These are phyloP conservation scores for Staphylotrichum longicolle DNA, from an alignment of 495 filamentous ascomycete genomes.

Conservation along the genomic window DNA sequence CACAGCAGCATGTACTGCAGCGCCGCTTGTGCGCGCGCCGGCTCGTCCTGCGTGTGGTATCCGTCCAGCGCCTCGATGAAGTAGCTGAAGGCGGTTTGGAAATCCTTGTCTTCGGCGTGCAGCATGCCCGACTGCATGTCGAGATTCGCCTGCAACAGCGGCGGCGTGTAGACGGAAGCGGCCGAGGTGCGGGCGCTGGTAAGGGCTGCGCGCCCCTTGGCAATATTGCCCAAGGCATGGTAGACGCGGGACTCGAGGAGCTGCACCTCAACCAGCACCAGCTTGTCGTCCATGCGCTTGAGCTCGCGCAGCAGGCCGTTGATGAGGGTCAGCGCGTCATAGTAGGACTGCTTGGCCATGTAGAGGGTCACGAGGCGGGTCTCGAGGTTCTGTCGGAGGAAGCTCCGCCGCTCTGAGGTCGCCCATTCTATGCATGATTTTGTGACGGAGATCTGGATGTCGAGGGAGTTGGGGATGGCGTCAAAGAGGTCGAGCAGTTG, in stretches of 20 bases:
- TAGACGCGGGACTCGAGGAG: slow-evolving; percentile 95
- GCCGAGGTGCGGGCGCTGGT: slow-evolving; percentile 92
- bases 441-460: slow-evolving; percentile 88
- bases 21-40: slow-evolving; percentile 78
- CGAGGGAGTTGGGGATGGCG: slow-evolving; percentile 85
- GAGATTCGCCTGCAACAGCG: slow-evolving; percentile 88
- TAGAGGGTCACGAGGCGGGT: slow-evolving; percentile 89
- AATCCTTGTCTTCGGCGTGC: slow-evolving; percentile 97
- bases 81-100: slow-evolving; percentile 96
- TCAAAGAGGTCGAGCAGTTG: slow-evolving; percentile 96
- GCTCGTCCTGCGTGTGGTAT: slow-evolving; percentile 88
- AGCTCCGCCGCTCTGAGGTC: slow-evolving; percentile 83
- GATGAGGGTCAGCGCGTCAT: slow-evolving; percentile 94
- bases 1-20: slow-evolving; percentile 99
- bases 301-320: slow-evolving; percentile 92
- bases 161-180: slow-evolving; percentile 94
- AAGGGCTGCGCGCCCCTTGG: slow-evolving; percentile 92
- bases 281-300: slow-evolving; percentile 97
- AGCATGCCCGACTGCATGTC: slow-evolving; percentile 99
- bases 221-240: slow-evolving; percentile 92
- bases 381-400: slow-evolving; percentile 97
- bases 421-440: slow-evolving; percentile 99
- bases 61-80: slow-evolving; percentile 99
- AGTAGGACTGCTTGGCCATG: slow-evolving; percentile 94
- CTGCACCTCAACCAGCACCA: slow-evolving; percentile 98